Base-by-base conservation (phyloP, 768 basidiomycete genomes). In the Astraeus odoratus region DNA sequence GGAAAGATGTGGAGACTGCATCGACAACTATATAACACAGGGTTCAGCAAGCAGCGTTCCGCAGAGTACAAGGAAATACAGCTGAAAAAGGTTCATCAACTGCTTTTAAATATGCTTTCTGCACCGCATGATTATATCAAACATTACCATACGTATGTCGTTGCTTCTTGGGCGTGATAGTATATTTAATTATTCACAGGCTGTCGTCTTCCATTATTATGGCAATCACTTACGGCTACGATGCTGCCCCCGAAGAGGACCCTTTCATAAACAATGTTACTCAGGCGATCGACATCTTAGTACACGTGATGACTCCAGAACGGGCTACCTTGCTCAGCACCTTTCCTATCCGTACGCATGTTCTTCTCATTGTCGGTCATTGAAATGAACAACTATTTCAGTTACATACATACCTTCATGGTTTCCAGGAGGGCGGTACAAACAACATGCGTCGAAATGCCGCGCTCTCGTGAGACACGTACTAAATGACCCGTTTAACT, bases 391-490 rank as follows among this genome's bases (percentile, higher is more conserved):
- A 29, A 2, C 9, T 23, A 0, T 29, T 20, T n/a, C 39, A 30
- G 59, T 60, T 18, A 24, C 44, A 27, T 23, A 64, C 23, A 50
- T 68, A 19, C 67, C 67, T 0, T 52, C 54, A 2, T 68, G 66
- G 66, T 47, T 66, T 27, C 67, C 63, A 0, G 67, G 67, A 16
- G 57, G 63, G 16, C 23, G 16, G 19, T 65, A 47, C 51, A 58
- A 60, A 29, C 39, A 39, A 31, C 30, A 8, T 8, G 58, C 54
- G 25, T 35, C 19, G 1, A 49, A 54, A 16, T 55, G 56, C 19
- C 54, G 54, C 34, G 29, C n/a, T 5, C 48, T 60, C 29, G 60
- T 55, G 15, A 15, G 37, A 19, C 57, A 65, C 7, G 42, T 63
- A 7, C 39, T 58, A 6, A 46, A 49, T 8, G 41, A 13, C 1